Conservation (phyloP, 2,329 filamentous ascomycete genomes). For the Stemphylium lycopersici region DNA sequence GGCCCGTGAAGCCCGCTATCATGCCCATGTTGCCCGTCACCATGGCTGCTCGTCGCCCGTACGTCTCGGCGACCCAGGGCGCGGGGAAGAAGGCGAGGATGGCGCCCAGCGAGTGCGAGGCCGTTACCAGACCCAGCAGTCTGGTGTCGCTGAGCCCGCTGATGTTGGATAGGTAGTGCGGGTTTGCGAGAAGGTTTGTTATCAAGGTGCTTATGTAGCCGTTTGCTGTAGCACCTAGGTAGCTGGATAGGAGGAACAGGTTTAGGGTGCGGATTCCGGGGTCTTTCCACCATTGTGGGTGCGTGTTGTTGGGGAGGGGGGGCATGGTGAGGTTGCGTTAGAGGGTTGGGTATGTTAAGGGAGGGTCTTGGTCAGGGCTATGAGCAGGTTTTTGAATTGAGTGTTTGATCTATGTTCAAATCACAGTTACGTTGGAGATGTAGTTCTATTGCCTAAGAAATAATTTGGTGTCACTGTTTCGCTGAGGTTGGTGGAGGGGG, state of each 20-base stretch:
- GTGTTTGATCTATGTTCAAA: too few relatives aligned
- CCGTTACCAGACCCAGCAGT: conserved; percentile 18
- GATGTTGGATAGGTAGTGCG: conserved; percentile 14
- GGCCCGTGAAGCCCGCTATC: conserved; percentile 13
- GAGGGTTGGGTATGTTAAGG: too few relatives aligned
- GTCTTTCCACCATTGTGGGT: conserved; percentile 22
- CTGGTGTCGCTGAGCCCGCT: conserved; percentile 9
- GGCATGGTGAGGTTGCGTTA: too few relatives aligned
- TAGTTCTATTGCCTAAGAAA: too few relatives aligned
- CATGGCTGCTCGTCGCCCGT: conserved; percentile 19
- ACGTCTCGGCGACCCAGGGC: conserved; percentile 24
- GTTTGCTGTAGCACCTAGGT: conserved; percentile 25
- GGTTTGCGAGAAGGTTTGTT: conserved; percentile 22
- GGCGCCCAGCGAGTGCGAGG: conserved; percentile 22
- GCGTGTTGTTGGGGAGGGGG: conserved; percentile 10
- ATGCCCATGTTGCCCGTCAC: conserved; percentile 18
- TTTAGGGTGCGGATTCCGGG: conserved; percentile 22
- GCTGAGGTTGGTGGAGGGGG: too few relatives aligned
- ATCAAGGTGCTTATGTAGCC: conserved; percentile 27
- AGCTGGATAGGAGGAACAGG: conserved; percentile 22
- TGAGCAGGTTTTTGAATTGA: too few relatives aligned
- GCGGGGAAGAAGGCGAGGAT: conserved; percentile 28
- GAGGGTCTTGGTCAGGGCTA: too few relatives aligned
- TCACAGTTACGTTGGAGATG: too few relatives aligned
- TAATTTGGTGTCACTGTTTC: too few relatives aligned